phyloP scores from a whole-genome alignment of 208 protist genomes.

The Histomonas meleagridis region DNA sequence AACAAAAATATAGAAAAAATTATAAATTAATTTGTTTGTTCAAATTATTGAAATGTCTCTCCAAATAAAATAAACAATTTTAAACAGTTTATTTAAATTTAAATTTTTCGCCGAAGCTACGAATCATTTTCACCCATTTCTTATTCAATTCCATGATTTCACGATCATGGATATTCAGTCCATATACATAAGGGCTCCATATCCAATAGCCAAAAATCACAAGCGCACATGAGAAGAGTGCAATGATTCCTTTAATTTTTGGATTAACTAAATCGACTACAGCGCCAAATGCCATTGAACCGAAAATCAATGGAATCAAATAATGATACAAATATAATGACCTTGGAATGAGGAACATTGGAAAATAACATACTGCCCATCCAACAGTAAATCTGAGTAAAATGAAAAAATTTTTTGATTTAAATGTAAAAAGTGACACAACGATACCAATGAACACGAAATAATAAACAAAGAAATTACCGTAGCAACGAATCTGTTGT shows the following conservation, averaged over 20 bases:
- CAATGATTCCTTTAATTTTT: slow-evolving; percentile 8
- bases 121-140: too few relatives aligned
- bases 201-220: not conserved
- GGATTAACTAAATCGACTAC: not conserved
- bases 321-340: slow-evolving; percentile 5
- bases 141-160: too few relatives aligned
- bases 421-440: not conserved
- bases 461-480: not conserved
- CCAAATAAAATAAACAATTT: too few relatives aligned
- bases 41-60: too few relatives aligned
- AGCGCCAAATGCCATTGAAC: not conserved
- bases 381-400: not conserved
- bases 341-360: not conserved
- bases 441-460: not conserved
- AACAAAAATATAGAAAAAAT: too few relatives aligned
- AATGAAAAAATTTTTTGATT: not conserved
- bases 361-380: not conserved
- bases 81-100: too few relatives aligned
- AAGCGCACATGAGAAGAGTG: not conserved
- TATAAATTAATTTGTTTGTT: too few relatives aligned
- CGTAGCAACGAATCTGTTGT: not conserved
- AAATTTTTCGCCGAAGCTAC: too few relatives aligned
- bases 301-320: slow-evolving; percentile 3
- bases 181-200: not conserved
- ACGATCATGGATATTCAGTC: too few relatives aligned